Base-by-base conservation (phyloP, 257 asterid species). In the Solanum bulbocastanum region DNA sequence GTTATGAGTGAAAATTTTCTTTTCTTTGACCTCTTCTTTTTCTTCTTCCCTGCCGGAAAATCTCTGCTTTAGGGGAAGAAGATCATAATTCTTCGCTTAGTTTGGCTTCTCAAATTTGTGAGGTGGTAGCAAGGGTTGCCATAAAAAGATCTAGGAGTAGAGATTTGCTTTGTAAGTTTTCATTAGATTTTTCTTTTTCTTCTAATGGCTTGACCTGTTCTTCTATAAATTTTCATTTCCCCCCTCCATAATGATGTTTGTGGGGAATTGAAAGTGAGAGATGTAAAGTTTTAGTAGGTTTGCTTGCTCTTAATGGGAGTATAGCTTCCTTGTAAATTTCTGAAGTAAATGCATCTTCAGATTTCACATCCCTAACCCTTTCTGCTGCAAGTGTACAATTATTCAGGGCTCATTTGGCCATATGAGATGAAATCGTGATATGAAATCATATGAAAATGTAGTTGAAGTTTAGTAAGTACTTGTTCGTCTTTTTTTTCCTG, bases 321-420 rank as follows among this genome's bases (percentile, higher is more conserved):
- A 56, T 92, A 90, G 91, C 90, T 90, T 87, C 93, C 91, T 88
- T 95, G 98, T 94, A 94, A 91, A 94, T 92, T 90, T 91, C 89
- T 81, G 86, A 42, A 90, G 87, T 91, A 93, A 91, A 89, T 90
- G 86, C 75, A 60, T 86, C 88, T 93, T 89, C 89, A 87, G 23
- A 87, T 83, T 30, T 82, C 86, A 46, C 32, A 49, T 49, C 32
- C 44, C 44, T 9, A 18, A 30, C 69, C 85, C 40, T 79, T 44
- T 79, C 62, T 79, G 85, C 18, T 44, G 66, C 85, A 79, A 79
- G 66, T 79, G 65, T 79, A 15, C 65, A 39, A 39, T 76, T 39
- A 79, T 39, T 79, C 52, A 14, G 5, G 68, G 68, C 12, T 22
- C 4, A 32, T 62, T 62, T 62, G 71, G 33, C 71, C 16, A 62